Evolutionary conservation across 306 rosid genomes (phyloP).

Genomic region (Quercus bicolor): DNA sequence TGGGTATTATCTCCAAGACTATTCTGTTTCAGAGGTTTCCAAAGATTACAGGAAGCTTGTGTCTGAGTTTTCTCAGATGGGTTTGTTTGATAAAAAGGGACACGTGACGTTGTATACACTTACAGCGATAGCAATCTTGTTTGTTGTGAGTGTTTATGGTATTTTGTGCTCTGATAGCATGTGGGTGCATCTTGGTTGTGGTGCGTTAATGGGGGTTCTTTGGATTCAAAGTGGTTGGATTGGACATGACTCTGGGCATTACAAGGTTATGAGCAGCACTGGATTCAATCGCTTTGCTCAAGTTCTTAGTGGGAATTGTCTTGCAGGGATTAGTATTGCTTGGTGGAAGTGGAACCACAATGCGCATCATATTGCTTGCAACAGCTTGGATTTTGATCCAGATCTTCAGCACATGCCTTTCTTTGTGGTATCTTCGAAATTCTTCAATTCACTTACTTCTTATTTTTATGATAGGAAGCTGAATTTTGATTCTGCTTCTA

Average conservation of each 20-base stretch:
- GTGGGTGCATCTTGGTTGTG: conserved; percentile 55
- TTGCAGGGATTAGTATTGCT: conserved; percentile 67
- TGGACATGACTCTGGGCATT: conserved; percentile 80
- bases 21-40: conserved; percentile 61
- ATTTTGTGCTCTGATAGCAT: conserved; percentile 31
- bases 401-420: conserved; percentile 72
- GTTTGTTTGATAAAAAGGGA: conserved; percentile 65
- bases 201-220: conserved; percentile 39
- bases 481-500: conserved; percentile 45
- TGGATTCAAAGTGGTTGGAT: conserved; percentile 78
- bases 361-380: conserved; percentile 67
- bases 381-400: conserved; percentile 71
- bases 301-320: conserved; percentile 60
- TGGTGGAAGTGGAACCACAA: conserved; percentile 91
- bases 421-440: conserved; percentile 56
- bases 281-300: conserved; percentile 37
- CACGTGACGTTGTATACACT: conserved; percentile 31
- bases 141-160: conserved; percentile 49
- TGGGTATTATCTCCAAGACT: conserved; percentile 46
- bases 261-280: conserved; percentile 38
- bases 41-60: conserved; percentile 60
- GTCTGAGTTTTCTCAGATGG: conserved; percentile 47
- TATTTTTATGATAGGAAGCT: conserved; percentile 47
- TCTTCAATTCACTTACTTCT: conserved; percentile 51
- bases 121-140: conserved; percentile 32